Base-by-base conservation (phyloP, 116 monocot genomes). In the Phalaenopsis hybrid region DNA sequence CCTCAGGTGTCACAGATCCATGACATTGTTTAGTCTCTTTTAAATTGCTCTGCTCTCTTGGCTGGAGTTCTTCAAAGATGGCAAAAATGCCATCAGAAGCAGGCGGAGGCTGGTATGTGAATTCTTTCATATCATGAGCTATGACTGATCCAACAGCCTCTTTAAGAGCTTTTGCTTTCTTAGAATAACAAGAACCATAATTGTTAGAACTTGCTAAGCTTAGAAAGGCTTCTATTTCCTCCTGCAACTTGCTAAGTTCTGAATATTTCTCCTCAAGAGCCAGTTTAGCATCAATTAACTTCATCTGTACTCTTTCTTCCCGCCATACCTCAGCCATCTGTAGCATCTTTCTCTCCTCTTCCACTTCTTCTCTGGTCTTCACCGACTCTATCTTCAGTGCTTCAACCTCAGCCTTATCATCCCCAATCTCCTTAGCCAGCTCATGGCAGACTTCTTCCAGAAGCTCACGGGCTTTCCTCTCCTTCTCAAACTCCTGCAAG, bases 271-370 rank as follows among this genome's bases (percentile, higher is more conserved):
- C 86, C 74, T 94, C 95, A 5, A 98, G 90, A 48, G 92, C 84
- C 82, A 95, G 63, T 55, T 92, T 98, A 9, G 95, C 95, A 82
- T 95, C 95, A 10, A 94, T 74, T 51, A 98, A 84, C 86, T 98
- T 98, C 98, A 95, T 95, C 85, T 95, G 95, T 2, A 95, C 95
- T 57, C 95, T 86, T 81, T 98, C 98, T 81, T 98, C 95, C 33
- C 98, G 79, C 98, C 98, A 98, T 18, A 93, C 98, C 85, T 95
- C 95, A 12, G 95, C 95, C 98, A 95, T 90, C 81, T 95, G 95
- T 72, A 98, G 80, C 98, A 98, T 94, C 83, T 84, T 89, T 78
- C 92, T 90, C 88, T 98, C 98, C 83, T 92, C 98, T 16, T 93
- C 95, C 0, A 95, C 81, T 81, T 95, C 93, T 52, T 98, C 95